Evolutionary conservation across 2,329 filamentous ascomycete species (phyloP).

Genomic region (Paraconiothyrium sp.): DNA sequence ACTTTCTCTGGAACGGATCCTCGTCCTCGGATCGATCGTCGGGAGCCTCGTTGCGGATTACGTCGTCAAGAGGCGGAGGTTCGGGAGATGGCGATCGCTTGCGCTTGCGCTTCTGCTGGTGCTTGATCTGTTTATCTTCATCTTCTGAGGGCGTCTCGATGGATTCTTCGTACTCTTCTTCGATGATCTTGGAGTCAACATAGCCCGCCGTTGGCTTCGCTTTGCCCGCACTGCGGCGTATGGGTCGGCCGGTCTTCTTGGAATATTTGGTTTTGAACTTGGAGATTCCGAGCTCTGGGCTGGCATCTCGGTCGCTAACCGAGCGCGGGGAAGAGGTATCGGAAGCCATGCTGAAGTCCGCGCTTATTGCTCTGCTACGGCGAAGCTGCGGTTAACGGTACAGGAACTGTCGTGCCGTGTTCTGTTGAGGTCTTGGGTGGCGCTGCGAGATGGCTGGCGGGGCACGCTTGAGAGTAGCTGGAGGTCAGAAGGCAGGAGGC

Average conservation of each 20-base stretch:
- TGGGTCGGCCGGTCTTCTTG: constrained; percentile 53
- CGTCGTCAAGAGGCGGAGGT: constrained; percentile 45
- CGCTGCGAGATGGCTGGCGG: not conserved
- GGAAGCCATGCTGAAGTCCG: constrained; percentile 3
- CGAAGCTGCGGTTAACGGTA: no score
- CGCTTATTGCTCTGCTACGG: not conserved
- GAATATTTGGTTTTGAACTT: constrained; percentile 47
- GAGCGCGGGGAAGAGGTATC: constrained; percentile 9
- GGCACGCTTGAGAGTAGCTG: constrained; percentile 1
- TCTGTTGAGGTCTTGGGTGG: constrained; percentile 1
- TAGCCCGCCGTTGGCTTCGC: constrained; percentile 48
- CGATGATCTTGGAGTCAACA: constrained; percentile 51
- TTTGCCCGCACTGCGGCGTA: constrained; percentile 53
- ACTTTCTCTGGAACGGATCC: constrained; percentile 24
- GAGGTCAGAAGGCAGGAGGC: constrained; percentile 6
- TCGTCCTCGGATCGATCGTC: constrained; percentile 43
- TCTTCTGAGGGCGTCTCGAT: constrained; percentile 39
- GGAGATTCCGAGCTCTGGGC: constrained; percentile 43
- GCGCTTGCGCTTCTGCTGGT: constrained; percentile 44
- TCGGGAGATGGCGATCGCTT: constrained; percentile 48
- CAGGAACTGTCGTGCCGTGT: not conserved
- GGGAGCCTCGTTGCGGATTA: constrained; percentile 42
- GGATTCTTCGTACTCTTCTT: constrained; percentile 43
- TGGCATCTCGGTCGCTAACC: constrained; percentile 23
- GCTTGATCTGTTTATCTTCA: constrained; percentile 40